Evolutionary conservation across 148 eudicot species (phyloP).

Genomic region (Camellia japonica): DNA sequence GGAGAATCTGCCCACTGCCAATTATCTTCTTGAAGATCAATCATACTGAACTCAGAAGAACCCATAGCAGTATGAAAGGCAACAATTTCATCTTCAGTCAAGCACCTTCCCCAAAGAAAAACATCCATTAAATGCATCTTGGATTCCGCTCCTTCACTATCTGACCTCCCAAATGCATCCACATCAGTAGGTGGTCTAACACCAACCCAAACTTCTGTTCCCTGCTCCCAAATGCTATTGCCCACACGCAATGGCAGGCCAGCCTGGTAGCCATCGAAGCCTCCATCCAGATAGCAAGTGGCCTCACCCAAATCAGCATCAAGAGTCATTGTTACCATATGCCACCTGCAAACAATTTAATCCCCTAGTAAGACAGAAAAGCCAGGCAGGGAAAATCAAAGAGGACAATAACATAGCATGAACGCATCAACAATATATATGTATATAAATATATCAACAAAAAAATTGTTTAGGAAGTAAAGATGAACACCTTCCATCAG

Average conservation of each 20-base stretch:
- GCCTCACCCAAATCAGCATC: conserved; percentile 98
- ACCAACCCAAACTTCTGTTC: conserved; percentile 96
- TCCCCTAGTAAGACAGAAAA: neutral
- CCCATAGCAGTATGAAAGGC: conserved; percentile 76
- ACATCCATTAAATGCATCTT: conserved; percentile 98
- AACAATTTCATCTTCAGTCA: conserved; percentile 89
- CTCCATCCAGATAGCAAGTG: conserved; percentile 92
- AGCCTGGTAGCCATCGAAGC: conserved; percentile 79
- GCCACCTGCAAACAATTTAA: conserved; percentile 67
- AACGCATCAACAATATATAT: neutral
- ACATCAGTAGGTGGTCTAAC: conserved; percentile 80
- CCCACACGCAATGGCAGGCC: conserved; percentile 65
- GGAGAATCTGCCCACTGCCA: conserved; percentile 98
- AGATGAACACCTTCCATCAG: conserved; percentile 84
- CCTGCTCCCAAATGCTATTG: conserved; percentile 83
- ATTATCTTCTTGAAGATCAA: conserved; percentile 79
- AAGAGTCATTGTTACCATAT: conserved; percentile 80
- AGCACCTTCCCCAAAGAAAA: conserved; percentile 98
- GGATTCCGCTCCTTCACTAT: conserved; percentile 93
- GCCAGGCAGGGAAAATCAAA: neutral
- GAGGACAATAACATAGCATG: neutral
- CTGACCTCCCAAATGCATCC: conserved; percentile 97
- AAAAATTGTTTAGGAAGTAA: neutral
- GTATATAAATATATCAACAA: neutral
- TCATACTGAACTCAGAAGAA: conserved; percentile 57